Evolutionary conservation across 2,329 filamentous ascomycete genomes (phyloP), one percentile per base, ranked within the genome.

Genomic region (Colletotrichum eleusines): DNA sequence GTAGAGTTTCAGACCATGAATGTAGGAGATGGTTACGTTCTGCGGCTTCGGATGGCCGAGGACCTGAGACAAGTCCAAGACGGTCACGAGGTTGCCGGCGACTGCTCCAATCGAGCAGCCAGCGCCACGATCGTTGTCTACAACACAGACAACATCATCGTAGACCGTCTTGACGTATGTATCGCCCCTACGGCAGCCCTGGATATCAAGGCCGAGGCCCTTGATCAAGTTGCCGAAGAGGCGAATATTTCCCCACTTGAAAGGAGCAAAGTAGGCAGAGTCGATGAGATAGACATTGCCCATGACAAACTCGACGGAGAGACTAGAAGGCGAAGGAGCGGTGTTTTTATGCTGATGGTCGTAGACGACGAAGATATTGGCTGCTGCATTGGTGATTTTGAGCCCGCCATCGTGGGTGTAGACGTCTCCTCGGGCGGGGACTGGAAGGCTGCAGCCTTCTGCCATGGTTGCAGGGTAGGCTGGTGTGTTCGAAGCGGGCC

Each of bases 271-370:
- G 12, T 61, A 50, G 26, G 35, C 9, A 12, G 58, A 40, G n/a
- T 71, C 64, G 18, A 71, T 62, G 38, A 57, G 42, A 18, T 71
- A 71, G 14, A 71, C 51, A 16, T 71, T 63, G 8, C 64, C 68
- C 57, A 67, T 28, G 28, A 71, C 64, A 31, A 67, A 67, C 1
- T 26, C 44, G 16, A 71, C n/a, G 5, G 42, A 46, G 42, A 71
- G 28, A n/a, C 65, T 69, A 5, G 63, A 67, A 8, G 65, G 38
- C 5, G 23, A 14, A 12, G 2, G 23, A 5, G 42, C 12, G 2
- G 6, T n/a, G 1, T 18, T 26, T 16, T 35, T 16, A 1, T 44
- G 14, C 42, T 42, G 44, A 14, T 18, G n/a, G 33, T 61, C 26
- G 33, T 70, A 58, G 9, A 71, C 33, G 35, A 71, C 23, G 44